phyloP scores from a whole-genome alignment of 169 alveolate species.

The Pseudocohnilembus persalinus region DNA sequence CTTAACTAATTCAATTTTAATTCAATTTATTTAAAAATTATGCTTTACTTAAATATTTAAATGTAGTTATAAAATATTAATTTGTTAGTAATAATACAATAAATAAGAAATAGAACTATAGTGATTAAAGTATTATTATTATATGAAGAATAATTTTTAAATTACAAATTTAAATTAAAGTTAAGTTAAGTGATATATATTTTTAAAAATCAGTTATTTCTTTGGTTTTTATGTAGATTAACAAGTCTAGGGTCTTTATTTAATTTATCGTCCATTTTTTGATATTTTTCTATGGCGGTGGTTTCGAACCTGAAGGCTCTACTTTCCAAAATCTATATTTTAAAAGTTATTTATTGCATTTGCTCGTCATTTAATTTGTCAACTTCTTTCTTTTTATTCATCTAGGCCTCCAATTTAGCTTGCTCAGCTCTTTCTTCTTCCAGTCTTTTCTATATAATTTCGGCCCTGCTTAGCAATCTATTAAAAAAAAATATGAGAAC shows the following conservation, averaged over 20 bases:
- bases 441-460: constrained; percentile 75
- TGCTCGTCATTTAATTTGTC: constrained; percentile 48
- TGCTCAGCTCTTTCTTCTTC: constrained; percentile 71
- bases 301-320: constrained; percentile 69
- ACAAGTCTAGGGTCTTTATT: constrained; percentile 58
- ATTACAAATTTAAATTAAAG: too few relatives aligned
- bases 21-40: too few relatives aligned
- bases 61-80: too few relatives aligned
- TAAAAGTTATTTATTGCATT: constrained; percentile 56
- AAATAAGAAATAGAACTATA: too few relatives aligned
- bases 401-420: constrained; percentile 44
- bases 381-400: constrained; percentile 47
- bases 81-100: too few relatives aligned
- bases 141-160: too few relatives aligned
- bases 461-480: constrained; percentile 79
- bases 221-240: constrained; percentile 47
- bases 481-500: too few relatives aligned
- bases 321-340: constrained; percentile 64
- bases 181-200: too few relatives aligned
- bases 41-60: too few relatives aligned
- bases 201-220: background rate
- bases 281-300: constrained; percentile 59
- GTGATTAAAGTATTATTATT: too few relatives aligned
- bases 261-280: constrained; percentile 63
- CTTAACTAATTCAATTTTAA: too few relatives aligned